These are phyloP conservation scores for Aleurites moluccanus DNA, from an alignment of 441 rosid genomes.

Conservation along the genomic window DNA sequence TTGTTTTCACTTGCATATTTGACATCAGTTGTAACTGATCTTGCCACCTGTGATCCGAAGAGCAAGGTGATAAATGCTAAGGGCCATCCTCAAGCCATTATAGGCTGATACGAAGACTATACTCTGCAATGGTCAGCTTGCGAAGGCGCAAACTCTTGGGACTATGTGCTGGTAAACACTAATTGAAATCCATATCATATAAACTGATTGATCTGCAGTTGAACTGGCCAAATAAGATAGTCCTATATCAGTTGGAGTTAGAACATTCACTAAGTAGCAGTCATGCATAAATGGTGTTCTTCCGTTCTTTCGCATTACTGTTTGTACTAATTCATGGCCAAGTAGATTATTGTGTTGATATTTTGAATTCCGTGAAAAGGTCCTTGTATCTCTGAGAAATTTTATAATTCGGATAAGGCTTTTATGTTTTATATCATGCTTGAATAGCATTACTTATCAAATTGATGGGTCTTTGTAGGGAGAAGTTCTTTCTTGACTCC, in stretches of 20 bases:
- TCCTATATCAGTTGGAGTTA: background rate
- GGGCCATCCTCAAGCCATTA: slow-evolving; percentile 19
- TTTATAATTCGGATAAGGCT: background rate
- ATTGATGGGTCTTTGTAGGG: slow-evolving; percentile 39
- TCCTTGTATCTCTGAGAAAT: background rate
- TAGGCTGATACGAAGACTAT: slow-evolving; percentile 23
- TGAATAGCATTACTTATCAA: slow-evolving; percentile 20
- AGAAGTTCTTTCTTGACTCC: slow-evolving; percentile 57
- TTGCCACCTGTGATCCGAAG: slow-evolving; percentile 25
- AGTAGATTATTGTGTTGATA: background rate
- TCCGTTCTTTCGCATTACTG: background rate
- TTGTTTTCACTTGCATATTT: slow-evolving; percentile 11
- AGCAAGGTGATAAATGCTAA: slow-evolving; percentile 25
- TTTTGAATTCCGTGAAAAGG: background rate
- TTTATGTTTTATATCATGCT: slow-evolving; percentile 3
- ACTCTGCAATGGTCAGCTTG: slow-evolving; percentile 80
- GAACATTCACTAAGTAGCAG: background rate
- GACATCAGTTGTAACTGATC: slow-evolving; percentile 8
- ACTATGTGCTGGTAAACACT: slow-evolving; percentile 74
- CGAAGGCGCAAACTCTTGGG: slow-evolving; percentile 91
- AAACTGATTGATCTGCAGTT: slow-evolving; percentile 7
- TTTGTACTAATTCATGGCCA: background rate
- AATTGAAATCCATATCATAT: slow-evolving; percentile 20
- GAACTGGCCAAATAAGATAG: background rate
- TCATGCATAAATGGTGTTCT: background rate